A percentile compares a stretch with the other conserved stretches of the same genome.
Conservation (phyloP, 441 rosid species). For the Populus hybrid region DNA sequence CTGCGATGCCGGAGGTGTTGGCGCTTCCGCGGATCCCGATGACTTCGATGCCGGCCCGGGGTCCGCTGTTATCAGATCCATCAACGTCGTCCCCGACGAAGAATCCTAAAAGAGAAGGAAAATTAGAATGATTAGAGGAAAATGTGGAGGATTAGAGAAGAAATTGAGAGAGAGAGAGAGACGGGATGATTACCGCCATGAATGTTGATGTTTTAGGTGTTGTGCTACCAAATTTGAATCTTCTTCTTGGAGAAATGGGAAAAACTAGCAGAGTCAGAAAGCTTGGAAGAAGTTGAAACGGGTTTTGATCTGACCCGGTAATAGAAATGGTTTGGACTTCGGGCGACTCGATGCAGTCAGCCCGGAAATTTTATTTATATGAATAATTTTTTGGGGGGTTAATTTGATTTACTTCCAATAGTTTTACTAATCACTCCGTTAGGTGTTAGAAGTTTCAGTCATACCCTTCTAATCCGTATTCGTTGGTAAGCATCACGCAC, state of each 20-base stretch:
- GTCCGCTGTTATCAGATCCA: slow-evolving; percentile 98
- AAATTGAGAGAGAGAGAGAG: not conserved
- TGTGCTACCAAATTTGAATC: not conserved
- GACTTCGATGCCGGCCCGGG: slow-evolving; percentile 52
- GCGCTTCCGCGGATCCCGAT: slow-evolving; percentile 26
- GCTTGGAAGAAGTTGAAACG: not conserved
- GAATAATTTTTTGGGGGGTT: not conserved
- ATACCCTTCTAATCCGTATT: not conserved
- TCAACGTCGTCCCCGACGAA: slow-evolving; percentile 82
- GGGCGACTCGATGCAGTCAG: not conserved
- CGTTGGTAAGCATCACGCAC: too few species aligned
- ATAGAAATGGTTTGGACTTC: not conserved
- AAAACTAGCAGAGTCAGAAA: not conserved
- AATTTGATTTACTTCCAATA: not conserved
- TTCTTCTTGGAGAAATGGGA: not conserved
- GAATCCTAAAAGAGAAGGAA: slow-evolving; percentile 46
- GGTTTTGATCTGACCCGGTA: not conserved
- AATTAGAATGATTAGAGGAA: not conserved
- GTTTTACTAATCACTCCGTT: not conserved
- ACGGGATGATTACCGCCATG: not conserved
- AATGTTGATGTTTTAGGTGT: not conserved
- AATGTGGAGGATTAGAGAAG: not conserved
- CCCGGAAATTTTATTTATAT: not conserved
- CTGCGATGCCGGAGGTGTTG: slow-evolving; percentile 28
- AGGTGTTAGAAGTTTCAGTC: not conserved